Evolutionary conservation across 441 rosid species (phyloP).

Genomic region (Populus hybrid): DNA sequence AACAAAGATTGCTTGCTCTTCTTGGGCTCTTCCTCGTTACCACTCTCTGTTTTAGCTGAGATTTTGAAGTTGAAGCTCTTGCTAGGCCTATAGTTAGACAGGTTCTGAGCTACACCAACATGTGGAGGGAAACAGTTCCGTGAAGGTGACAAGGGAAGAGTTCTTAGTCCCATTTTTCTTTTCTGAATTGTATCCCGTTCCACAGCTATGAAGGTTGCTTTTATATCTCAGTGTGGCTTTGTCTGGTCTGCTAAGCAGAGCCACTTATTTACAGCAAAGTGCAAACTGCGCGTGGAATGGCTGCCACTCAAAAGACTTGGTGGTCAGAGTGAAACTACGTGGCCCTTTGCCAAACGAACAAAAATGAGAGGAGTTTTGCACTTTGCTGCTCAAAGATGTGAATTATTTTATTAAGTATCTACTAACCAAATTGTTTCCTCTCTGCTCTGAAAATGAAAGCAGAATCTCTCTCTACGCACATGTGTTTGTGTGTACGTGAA

Average conservation of each 20-base stretch:
- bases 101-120: slow-evolving; percentile 16
- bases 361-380: slow-evolving; percentile 11
- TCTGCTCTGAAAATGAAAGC: too few species aligned
- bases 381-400: neutral
- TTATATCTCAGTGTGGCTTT: neutral
- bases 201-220: neutral
- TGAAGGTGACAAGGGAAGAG: slow-evolving; percentile 37
- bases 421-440: too few species aligned
- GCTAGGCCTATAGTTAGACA: slow-evolving; percentile 15
- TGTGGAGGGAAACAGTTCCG: slow-evolving; percentile 21
- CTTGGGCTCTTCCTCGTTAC: slow-evolving; percentile 34
- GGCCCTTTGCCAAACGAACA: slow-evolving; percentile 23
- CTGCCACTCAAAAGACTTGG: slow-evolving; percentile 14
- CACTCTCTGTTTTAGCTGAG: slow-evolving; percentile 36
- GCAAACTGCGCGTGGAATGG: neutral
- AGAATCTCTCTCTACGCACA: too few species aligned
- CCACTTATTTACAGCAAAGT: slow-evolving; percentile 10
- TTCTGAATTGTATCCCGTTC: neutral
- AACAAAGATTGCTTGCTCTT: slow-evolving; percentile 65
- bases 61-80: slow-evolving; percentile 22
- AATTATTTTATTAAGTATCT: too few species aligned
- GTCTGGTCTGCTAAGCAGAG: slow-evolving; percentile 10
- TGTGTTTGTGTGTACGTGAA: neutral
- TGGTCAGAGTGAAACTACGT: slow-evolving; percentile 40
- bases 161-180: slow-evolving; percentile 31